phyloP scores from a whole-genome alignment of 2,329 filamentous ascomycete species.

The Endocalyx cinctus region DNA sequence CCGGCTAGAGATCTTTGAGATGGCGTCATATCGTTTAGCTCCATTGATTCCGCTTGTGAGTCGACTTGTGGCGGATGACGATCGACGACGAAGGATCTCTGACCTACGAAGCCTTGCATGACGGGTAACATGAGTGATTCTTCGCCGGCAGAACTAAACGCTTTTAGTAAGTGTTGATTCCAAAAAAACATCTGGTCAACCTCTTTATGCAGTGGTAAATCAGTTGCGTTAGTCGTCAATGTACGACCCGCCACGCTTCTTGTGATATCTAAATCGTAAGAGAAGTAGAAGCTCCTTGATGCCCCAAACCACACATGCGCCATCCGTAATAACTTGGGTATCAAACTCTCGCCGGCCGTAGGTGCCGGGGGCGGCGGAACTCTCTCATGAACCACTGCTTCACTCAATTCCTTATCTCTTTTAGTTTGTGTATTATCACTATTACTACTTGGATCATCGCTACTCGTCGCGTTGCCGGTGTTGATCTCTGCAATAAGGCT shows the following conservation, averaged over 20 bases:
- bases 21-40: constrained; percentile 23
- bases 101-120: constrained; percentile 92
- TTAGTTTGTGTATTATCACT: constrained; percentile 7
- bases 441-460: constrained; percentile 10
- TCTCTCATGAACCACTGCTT: constrained; percentile 22
- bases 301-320: constrained; percentile 79
- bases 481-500: constrained; percentile 26
- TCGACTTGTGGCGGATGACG: constrained; percentile 52
- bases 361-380: constrained; percentile 17
- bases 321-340: constrained; percentile 81
- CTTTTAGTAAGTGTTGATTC: constrained; percentile 72
- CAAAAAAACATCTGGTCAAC: constrained; percentile 85
- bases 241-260: constrained; percentile 48
- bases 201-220: constrained; percentile 62
- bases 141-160: constrained; percentile 70
- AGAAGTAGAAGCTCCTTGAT: constrained; percentile 86
- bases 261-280: constrained; percentile 91
- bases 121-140: constrained; percentile 71
- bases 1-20: constrained; percentile 6
- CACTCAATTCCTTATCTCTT: constrained; percentile 25
- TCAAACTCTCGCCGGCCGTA: constrained; percentile 48
- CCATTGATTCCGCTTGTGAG: constrained; percentile 27
- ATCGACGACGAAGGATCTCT: constrained; percentile 73
- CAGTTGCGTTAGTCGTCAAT: constrained; percentile 41
- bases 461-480: constrained; percentile 35